These are phyloP conservation scores for Candida verbasci DNA, from an alignment of 805 yeast genomes.

Conservation along the genomic window DNA sequence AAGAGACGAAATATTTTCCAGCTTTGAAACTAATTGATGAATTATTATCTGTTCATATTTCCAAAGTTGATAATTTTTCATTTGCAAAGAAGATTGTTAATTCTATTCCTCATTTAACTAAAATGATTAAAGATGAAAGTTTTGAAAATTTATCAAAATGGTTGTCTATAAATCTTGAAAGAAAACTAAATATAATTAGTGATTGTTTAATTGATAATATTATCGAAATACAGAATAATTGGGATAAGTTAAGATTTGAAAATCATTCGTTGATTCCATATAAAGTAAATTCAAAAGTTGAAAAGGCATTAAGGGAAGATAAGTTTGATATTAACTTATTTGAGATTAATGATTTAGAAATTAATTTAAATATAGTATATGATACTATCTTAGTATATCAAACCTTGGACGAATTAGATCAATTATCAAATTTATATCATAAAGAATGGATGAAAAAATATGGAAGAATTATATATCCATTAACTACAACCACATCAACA, in stretches of 20 bases:
- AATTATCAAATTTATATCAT: constrained; percentile 57
- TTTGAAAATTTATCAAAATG: constrained; percentile 62
- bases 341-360: constrained; percentile 29
- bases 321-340: constrained; percentile 46
- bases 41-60: constrained; percentile 62
- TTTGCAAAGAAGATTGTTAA: constrained; percentile 70
- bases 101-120: constrained; percentile 72
- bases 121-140: constrained; percentile 70
- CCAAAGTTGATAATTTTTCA: constrained; percentile 67
- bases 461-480: constrained; percentile 65
- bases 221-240: constrained; percentile 50
- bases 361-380: constrained; percentile 69
- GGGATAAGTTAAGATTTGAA: constrained; percentile 48
- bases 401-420: constrained; percentile 62
- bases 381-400: constrained; percentile 82
- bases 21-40: constrained; percentile 83
- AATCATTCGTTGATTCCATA: constrained; percentile 44
- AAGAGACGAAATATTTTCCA: constrained; percentile 71
- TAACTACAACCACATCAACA: constrained; percentile 38
- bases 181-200: constrained; percentile 58
- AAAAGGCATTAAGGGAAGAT: constrained; percentile 65
- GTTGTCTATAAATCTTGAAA: constrained; percentile 56
- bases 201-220: constrained; percentile 51
- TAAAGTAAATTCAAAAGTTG: constrained; percentile 84
- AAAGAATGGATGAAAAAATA: constrained; percentile 70